Evolutionary conservation across 2,329 filamentous ascomycete species (phyloP), one percentile per base, ranked within the genome.

Genomic region (Claviceps capensis): DNA sequence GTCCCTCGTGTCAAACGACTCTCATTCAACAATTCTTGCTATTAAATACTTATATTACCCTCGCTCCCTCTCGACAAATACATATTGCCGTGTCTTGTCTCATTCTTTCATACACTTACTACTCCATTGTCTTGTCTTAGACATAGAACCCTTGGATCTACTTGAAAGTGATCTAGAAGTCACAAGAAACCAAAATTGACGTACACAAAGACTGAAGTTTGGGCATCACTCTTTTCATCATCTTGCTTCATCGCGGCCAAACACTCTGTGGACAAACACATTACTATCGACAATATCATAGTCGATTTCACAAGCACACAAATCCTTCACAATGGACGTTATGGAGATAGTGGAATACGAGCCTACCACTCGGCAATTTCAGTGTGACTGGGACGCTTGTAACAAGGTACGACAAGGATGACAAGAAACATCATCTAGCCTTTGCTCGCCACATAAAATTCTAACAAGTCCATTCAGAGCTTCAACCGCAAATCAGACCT

Each of bases 401-500:
- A 76, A 70, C 60, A 83, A 83, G 73, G 79, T 83, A 66, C 53
- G 72, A 64, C 42, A 11, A 42, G 19, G 11, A 14, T 16, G 11
- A 26, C 1, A 5, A 19, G 5, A 11, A 11, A 11, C 11, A 7
- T 17, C 4, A 8, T 41, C 2, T 14, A 37, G 23, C 30, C 26
- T 17, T 2, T 49, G 5, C 19, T 19, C 4, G 14, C 8, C 17
- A 11, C 14, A n/a, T 8, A 38, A 13, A 41, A 37, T 11, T 4
- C 49, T 55, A 23, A 53, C 19, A 48, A 11, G 4, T 4, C 4
- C 22, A 14, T 5, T 9, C 58, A 85, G 82, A 82, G 79, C 67
- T 86, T 86, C 71, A 85, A 85, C 66, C 75, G 82, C 60, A 85
- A 85, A 65, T 85, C 82, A 17, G 82, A 85, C 60, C 69, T 86